Base-by-base conservation (phyloP, 345 rosid genomes). In the Populus alba region DNA sequence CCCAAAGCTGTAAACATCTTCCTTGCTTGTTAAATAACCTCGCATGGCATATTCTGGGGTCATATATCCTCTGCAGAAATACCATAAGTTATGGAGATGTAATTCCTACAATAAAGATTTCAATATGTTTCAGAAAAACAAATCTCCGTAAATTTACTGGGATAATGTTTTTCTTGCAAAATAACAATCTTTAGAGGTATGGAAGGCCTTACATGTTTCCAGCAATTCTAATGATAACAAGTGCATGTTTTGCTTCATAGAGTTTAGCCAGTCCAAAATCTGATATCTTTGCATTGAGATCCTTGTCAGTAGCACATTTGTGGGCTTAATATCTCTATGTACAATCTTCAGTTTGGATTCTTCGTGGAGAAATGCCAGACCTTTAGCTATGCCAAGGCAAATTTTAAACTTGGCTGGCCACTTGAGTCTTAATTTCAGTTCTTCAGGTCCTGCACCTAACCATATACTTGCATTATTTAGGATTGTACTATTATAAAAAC, bases 221-320 rank as follows among this genome's bases (percentile, higher is more conserved):
- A 16, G 77, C 77, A 63, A 74, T 17, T 63, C 70, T 63, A 37
- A 70, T 74, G 70, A 25, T 73, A 15, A 61, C 43, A 61, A 38
- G 77, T 11, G 69, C 41, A 5, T 74, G 59, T 25, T 62, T 70
- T 43, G 25, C 70, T 63, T 74, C 77, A 63, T 74, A 37, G 37
- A 74, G 77, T 43, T 74, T 74, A 37, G 77, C 59, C 1, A 74
- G 66, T 57, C 77, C 70, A 18, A 74, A 74, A 12, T 62, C 70
- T 11, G 77, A 74, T 13, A 74, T 74, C 38, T 63, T 74, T 65
- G 77, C 68, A 38, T 41, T 74, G 20, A 74, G 57, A 59, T 74
- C 57, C 37, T 59, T 59, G 35, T 74, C 77, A 27, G 61, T 5
- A 63, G 70, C 10, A 62, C 59, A 74, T 74, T 74, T 62, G 70